These are phyloP conservation scores for Paradendryphiella salina DNA, from an alignment of 2,329 filamentous ascomycete species.

Conservation along the genomic window DNA sequence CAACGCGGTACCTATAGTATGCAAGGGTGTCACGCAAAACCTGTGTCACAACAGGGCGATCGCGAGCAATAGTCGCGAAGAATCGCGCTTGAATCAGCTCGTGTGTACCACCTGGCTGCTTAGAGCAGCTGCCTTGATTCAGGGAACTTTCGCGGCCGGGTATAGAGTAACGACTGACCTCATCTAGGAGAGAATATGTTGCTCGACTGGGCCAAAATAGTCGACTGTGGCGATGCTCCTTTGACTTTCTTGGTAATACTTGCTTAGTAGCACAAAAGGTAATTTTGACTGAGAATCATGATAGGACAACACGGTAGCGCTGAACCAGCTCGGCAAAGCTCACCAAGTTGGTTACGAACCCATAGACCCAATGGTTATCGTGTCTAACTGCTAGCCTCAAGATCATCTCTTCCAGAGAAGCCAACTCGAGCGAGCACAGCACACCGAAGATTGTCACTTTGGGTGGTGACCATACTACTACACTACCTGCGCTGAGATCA, in stretches of 20 bases:
- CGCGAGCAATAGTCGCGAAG: neutral
- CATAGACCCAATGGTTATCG: neutral
- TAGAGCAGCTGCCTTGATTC: neutral
- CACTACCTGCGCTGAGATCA: conserved; percentile 56
- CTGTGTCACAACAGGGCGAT: neutral
- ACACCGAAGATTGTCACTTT: conserved; percentile 58
- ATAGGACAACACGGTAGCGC: conserved; percentile 58
- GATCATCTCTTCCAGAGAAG: conserved; percentile 52
- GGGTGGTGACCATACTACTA: conserved; percentile 62
- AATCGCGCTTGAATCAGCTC: neutral
- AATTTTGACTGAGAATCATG: neutral
- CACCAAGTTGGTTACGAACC: conserved; percentile 51
- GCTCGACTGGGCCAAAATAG: conserved; percentile 55
- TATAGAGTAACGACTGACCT: neutral
- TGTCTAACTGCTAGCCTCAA: conserved; percentile 19
- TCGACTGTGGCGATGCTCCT: conserved; percentile 61
- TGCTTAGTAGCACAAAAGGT: neutral
- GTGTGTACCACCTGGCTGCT: neutral
- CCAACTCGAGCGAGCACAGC: conserved; percentile 51
- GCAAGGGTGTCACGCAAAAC: neutral
- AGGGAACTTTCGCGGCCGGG: neutral
- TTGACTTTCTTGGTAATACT: conserved; percentile 51
- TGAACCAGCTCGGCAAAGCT: conserved; percentile 57
- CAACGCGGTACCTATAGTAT: neutral
- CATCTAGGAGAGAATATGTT: conserved; percentile 49